phyloP scores from a whole-genome alignment of 1,284 basidiomycete genomes.

The Mycena citricolor region DNA sequence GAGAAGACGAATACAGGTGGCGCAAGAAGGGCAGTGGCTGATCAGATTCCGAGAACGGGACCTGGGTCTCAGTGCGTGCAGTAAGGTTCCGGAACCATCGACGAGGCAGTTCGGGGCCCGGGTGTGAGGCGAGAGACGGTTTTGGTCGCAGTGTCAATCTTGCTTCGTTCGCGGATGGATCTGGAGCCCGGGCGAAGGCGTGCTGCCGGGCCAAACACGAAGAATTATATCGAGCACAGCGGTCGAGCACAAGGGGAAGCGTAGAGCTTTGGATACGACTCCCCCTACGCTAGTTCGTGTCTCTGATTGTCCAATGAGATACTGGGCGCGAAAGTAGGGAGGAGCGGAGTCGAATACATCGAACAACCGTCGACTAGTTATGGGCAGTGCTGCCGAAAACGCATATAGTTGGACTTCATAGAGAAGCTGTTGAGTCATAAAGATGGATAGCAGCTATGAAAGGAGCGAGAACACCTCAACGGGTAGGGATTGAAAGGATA shows the following conservation, averaged over 20 bases:
- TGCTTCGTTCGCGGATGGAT: neutral
- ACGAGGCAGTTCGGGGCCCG: constrained; percentile 50
- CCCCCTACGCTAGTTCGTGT: no score
- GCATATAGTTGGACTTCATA: constrained; percentile 73
- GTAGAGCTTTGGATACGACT: constrained; percentile 51
- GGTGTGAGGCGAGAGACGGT: neutral
- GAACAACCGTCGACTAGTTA: constrained; percentile 51
- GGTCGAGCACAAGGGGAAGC: constrained; percentile 64
- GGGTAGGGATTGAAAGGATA: no score
- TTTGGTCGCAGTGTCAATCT: neutral
- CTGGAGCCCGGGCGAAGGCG: neutral
- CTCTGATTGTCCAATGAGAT: constrained; percentile 46
- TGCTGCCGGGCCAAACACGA: constrained; percentile 11
- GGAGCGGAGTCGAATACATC: constrained; percentile 53
- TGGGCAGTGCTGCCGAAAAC: constrained; percentile 58
- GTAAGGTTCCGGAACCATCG: constrained; percentile 58
- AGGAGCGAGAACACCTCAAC: no score
- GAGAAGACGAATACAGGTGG: constrained; percentile 47
- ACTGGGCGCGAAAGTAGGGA: constrained; percentile 55
- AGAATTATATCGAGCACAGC: constrained; percentile 52
- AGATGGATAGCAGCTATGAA: no score
- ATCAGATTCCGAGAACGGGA: constrained; percentile 43
- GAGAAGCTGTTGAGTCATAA: constrained; percentile 50
- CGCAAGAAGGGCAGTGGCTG: constrained; percentile 62
- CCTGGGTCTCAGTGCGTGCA: constrained; percentile 27